Evolutionary conservation across 495 filamentous ascomycete genomes (phyloP), one percentile per base, ranked within the genome.

Genomic region (Sordaria brevicollis): DNA sequence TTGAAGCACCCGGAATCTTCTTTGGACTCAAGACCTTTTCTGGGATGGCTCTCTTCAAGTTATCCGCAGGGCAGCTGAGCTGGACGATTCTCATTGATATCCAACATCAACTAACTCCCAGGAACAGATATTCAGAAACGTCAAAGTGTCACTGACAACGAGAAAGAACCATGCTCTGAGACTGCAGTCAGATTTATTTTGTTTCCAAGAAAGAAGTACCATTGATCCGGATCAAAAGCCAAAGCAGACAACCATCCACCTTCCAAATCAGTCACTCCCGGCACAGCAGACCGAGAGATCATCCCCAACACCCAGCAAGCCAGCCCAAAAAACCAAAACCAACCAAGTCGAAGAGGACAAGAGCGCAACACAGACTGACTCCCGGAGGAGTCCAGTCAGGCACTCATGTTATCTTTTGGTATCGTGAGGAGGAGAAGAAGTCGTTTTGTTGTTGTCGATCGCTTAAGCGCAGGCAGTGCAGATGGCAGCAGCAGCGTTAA

Each of bases 281-380:
- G 43, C 10, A 25, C 1, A 25, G 13, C 8, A n/a, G n/a, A 54
- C 19, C 5, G 19, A 15, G 41, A 49, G 41, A 49, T 49, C 41
- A 54, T 25, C 19, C 19, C 43, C 10, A 25, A 54, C 43, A 54
- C 43, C 43, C 19, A 54, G 43, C 21, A 10, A 29, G 43, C 21
- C 43, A 29, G n/a, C n/a, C n/a, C n/a, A n/a, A n/a, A n/a, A 62
- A 33, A 29, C n/a, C 10, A 25, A 21, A 21, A 13, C 35, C 31
- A 70, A 17, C 69, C 69, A 73, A n/a, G 11, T 25, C 34, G 5
- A 65, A 8, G 5, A 73, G 37, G 65, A 73, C 6, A 71, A 49
- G 37, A 71, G 68, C n/a, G n/a, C 35, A 68, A 31, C 5, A 70
- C 36, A 57, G 70, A 65, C 4, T 69, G 49, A 37, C n/a, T n/a